A percentile compares a stretch with the other conserved stretches of the same genome.
Evolutionary conservation across 768 basidiomycete species (phyloP).

Genomic region (Mycena rebaudengoi): DNA sequence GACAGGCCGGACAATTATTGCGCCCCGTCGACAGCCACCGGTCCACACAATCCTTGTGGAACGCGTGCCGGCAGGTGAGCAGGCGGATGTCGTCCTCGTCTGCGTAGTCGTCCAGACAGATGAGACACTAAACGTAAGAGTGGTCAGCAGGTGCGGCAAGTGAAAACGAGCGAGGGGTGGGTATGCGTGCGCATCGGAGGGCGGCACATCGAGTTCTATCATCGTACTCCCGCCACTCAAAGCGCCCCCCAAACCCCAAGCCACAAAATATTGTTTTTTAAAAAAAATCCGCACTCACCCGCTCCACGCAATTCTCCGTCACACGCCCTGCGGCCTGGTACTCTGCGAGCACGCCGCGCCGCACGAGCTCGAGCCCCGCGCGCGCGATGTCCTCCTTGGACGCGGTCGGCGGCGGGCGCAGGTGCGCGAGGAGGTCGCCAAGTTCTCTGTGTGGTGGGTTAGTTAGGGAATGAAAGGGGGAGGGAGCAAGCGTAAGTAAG

Average conservation of each 20-base stretch:
- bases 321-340: constrained; percentile 72
- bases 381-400: constrained; percentile 87
- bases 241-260: too few species aligned
- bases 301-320: constrained; percentile 80
- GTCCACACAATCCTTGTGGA: constrained; percentile 90
- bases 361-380: constrained; percentile 81
- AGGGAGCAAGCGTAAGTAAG: constrained; percentile 19
- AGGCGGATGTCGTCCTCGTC: constrained; percentile 81
- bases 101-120: constrained; percentile 90
- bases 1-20: constrained; percentile 94
- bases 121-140: constrained; percentile 68
- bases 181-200: too few species aligned
- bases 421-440: constrained; percentile 83
- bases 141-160: constrained; percentile 8
- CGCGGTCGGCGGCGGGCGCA: constrained; percentile 83
- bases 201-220: too few species aligned
- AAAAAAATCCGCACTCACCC: constrained; percentile 53
- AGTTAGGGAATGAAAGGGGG: constrained; percentile 5
- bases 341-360: constrained; percentile 57
- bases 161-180: too few species aligned
- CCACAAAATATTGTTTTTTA: background rate
- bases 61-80: constrained; percentile 87
- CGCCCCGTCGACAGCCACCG: constrained; percentile 85
- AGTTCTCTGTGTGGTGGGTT: constrained; percentile 63
- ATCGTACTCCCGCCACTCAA: too few species aligned